A percentile compares a stretch with the other conserved stretches of the same genome.
These are phyloP conservation scores for Cercospora zeae-maydis DNA, from an alignment of 2,329 filamentous ascomycete genomes.

Conservation along the genomic window DNA sequence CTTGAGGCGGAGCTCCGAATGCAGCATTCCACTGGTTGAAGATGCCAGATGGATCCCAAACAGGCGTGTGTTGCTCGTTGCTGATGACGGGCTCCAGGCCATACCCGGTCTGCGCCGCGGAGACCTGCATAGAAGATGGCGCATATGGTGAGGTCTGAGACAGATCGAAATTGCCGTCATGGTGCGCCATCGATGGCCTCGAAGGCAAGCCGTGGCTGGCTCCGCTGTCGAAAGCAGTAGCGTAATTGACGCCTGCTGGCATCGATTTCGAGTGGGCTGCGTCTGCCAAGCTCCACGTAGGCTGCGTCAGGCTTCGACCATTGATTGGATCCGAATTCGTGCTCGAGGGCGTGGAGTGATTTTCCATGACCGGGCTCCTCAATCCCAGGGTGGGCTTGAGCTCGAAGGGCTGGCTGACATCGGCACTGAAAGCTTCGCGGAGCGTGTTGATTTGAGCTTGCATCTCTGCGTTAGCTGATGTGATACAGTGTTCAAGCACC, in stretches of 20 bases:
- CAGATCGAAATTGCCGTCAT: slow-evolving; percentile 22
- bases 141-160: slow-evolving; percentile 22
- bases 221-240: slow-evolving; percentile 23
- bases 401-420: slow-evolving; percentile 79
- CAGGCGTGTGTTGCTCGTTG: slow-evolving; percentile 31
- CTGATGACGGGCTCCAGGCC: slow-evolving; percentile 28
- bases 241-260: slow-evolving; percentile 26
- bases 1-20: slow-evolving; percentile 60
- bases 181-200: slow-evolving; percentile 23
- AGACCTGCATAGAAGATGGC: slow-evolving; percentile 22
- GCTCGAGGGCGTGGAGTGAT: slow-evolving; percentile 23
- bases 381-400: slow-evolving; percentile 71
- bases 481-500: slow-evolving; percentile 79
- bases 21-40: slow-evolving; percentile 89
- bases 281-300: slow-evolving; percentile 26
- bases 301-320: slow-evolving; percentile 10
- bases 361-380: slow-evolving; percentile 63
- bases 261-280: slow-evolving; percentile 25
- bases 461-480: slow-evolving; percentile 79
- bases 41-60: slow-evolving; percentile 38
- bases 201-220: slow-evolving; percentile 17
- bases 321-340: slow-evolving; percentile 17
- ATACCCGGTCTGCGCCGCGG: slow-evolving; percentile 26
- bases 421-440: slow-evolving; percentile 85
- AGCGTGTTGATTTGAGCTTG: slow-evolving; percentile 85